A percentile compares a stretch with the other conserved stretches of the same genome.
These are phyloP conservation scores for Metschnikowia vanudenii DNA, from an alignment of 805 yeast genomes.

Conservation along the genomic window DNA sequence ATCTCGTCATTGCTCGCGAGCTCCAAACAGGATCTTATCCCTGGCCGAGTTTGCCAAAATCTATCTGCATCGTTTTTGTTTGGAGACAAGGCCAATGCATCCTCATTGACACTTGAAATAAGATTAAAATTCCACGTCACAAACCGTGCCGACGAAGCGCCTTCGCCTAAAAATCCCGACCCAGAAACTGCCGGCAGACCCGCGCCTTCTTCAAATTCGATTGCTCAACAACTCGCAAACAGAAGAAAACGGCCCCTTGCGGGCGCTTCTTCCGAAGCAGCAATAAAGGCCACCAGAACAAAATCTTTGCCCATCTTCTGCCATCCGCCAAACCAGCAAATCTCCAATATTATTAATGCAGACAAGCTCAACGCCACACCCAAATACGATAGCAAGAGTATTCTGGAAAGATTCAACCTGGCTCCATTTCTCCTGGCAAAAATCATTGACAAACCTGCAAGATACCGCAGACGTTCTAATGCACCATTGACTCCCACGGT, in stretches of 20 bases:
- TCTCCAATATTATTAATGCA: constrained; percentile 41
- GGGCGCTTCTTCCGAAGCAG: constrained; percentile 16
- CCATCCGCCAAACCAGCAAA: constrained; percentile 39
- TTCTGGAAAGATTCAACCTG: constrained; percentile 45
- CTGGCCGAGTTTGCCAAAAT: constrained; percentile 60
- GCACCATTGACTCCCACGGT: constrained; percentile 19
- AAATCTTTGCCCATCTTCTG: constrained; percentile 43
- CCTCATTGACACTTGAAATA: constrained; percentile 56
- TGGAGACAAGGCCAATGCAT: constrained; percentile 33
- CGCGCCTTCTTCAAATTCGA: constrained; percentile 4
- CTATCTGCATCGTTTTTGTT: constrained; percentile 45
- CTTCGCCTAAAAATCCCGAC: constrained; percentile 8
- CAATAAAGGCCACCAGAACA: constrained; percentile 44
- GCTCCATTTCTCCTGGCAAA: constrained; percentile 44
- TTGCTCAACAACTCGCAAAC: constrained; percentile 4
- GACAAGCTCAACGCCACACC: constrained; percentile 40
- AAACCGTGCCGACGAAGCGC: constrained; percentile 19
- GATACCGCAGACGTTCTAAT: constrained; percentile 23
- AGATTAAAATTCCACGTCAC: constrained; percentile 49
- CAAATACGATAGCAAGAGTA: constrained; percentile 39
- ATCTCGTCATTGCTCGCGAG: constrained; percentile 31
- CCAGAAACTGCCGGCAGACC: constrained; percentile 4
- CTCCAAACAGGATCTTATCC: constrained; percentile 29
- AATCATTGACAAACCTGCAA: constrained; percentile 37
- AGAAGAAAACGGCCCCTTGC: constrained; percentile 13